Conservation (phyloP, 2,329 filamentous ascomycete genomes). For the Uncinocarpus reesii region DNA sequence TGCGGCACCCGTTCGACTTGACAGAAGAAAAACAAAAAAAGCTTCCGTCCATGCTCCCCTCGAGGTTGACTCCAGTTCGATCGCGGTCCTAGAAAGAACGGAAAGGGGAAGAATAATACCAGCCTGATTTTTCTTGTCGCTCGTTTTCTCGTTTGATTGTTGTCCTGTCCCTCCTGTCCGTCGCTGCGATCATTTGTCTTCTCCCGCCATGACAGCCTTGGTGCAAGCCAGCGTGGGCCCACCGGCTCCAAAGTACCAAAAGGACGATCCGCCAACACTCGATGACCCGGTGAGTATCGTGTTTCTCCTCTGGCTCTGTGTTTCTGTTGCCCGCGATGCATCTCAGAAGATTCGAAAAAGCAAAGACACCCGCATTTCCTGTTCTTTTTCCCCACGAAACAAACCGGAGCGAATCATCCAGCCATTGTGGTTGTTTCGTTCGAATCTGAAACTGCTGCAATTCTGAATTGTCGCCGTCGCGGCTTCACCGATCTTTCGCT, state of each 20-base stretch:
- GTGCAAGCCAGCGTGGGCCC: conserved; percentile 35
- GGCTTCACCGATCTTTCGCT: conserved; percentile 8
- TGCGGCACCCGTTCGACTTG: conserved; percentile 9
- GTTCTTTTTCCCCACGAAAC: not conserved
- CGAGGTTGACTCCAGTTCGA: not conserved
- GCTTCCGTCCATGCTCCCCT: not conserved
- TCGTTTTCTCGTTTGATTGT: not conserved
- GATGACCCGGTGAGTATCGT: conserved; percentile 39
- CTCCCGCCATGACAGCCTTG: conserved; percentile 33
- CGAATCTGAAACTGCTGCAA: not conserved
- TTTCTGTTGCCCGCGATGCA: conserved; percentile 11
- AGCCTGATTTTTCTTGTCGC: conserved; percentile 4
- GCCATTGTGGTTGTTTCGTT: not conserved
- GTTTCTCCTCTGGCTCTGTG: conserved; percentile 2
- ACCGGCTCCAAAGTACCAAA: conserved; percentile 34
- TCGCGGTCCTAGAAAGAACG: not conserved
- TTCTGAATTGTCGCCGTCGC: not conserved
- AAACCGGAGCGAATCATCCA: not conserved
- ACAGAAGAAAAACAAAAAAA: conserved; percentile 6
- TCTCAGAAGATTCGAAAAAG: not conserved
- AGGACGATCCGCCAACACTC: conserved; percentile 36
- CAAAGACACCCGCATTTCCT: not conserved
- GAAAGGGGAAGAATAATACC: not conserved
- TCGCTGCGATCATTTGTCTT: too few species aligned
- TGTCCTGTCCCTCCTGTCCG: not conserved